Evolutionary conservation across 2,329 filamentous ascomycete genomes (phyloP), one percentile per base, ranked within the genome.

Genomic region (Neobulgaria alba): DNA sequence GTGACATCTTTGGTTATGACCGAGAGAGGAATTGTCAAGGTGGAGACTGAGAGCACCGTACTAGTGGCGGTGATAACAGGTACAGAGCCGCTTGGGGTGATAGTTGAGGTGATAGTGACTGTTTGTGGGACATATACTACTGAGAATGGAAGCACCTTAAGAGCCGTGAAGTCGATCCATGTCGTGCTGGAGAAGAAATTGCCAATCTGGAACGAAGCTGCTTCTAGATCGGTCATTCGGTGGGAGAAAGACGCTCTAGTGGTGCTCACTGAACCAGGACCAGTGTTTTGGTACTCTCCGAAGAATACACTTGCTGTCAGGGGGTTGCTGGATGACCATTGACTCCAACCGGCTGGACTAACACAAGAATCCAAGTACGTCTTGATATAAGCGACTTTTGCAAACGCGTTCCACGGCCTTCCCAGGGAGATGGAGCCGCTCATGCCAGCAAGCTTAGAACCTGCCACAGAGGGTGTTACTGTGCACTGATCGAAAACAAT

Each of bases 221-320:
- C 63, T 29, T 59, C 52, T 8, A 42, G 37, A 42, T 61, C 59
- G 10, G 59, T 55, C 29, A 66, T 53, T 48, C 65, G 58, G 16
- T 59, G 52, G 2, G 61, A 61, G 38, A 66, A 66, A 10, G 48
- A 45, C 5, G 58, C 63, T 23, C 62, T 57, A 3, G 46, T 48
- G 3, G 61, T 66, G 0, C 70, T 69, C 36, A 54, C 48, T 3
- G 71, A 58, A 2, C 72, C 72, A 36, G 57, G 57, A 3, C 73
- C 72, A 10, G 61, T 65, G 51, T 76, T 76, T 29, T 55, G 60
- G 52, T 66, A 75, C 57, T 76, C 73, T 5, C 57, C 65, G 45
- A 68, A 75, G 17, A 59, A 60, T 12, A 74, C 67, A 36, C 69
- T 52, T 16, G 65, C 64, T 2, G 68, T 73, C 23, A 61, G 61